A percentile compares a stretch with the other conserved stretches of the same genome.
phyloP scores from a whole-genome alignment of 352 stramenopile genomes.

The Phytophthora colocasiae region DNA sequence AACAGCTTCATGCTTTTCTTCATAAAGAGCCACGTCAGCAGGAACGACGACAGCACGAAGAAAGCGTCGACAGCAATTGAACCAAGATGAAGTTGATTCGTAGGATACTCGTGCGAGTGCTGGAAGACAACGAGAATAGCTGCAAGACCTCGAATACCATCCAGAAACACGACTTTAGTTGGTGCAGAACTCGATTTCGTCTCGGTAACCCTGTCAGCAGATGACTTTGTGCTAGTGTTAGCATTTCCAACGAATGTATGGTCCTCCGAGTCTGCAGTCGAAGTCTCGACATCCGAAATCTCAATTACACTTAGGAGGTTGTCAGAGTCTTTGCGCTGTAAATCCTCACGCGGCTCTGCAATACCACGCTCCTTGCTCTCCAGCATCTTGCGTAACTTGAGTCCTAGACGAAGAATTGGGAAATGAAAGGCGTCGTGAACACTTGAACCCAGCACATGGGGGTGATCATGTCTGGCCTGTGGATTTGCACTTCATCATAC shows the following conservation, averaged over 20 bases:
- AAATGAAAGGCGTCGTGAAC: too few species aligned
- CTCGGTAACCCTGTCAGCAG: slow-evolving; percentile 5
- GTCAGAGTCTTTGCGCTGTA: slow-evolving; percentile 6
- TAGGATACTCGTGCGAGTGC: slow-evolving; percentile 30
- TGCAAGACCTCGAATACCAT: slow-evolving; percentile 33
- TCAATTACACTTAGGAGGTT: slow-evolving; percentile 19
- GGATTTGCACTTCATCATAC: too few species aligned
- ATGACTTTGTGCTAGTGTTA: slow-evolving; percentile 15
- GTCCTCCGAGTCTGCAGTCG: slow-evolving; percentile 15
- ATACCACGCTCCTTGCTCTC: slow-evolving; percentile 2
- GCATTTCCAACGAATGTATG: slow-evolving; percentile 10
- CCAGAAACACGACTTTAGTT: slow-evolving; percentile 32
- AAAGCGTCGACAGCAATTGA: slow-evolving; percentile 45
- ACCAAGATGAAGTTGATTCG: slow-evolving; percentile 26
- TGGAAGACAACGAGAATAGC: slow-evolving; percentile 42
- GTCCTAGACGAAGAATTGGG: slow-evolving; percentile 1
- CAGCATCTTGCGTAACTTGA: slow-evolving; percentile 9
- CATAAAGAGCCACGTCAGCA: slow-evolving; percentile 36
- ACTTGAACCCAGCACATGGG: neutral
- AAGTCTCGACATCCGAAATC: slow-evolving; percentile 20
- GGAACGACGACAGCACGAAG: slow-evolving; percentile 48
- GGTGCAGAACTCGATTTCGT: slow-evolving; percentile 2
- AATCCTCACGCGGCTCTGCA: neutral
- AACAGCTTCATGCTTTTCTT: slow-evolving; percentile 44
- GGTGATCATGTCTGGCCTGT: too few species aligned